Base-by-base conservation (phyloP, 805 yeast species). In the Starmerella bombi region DNA sequence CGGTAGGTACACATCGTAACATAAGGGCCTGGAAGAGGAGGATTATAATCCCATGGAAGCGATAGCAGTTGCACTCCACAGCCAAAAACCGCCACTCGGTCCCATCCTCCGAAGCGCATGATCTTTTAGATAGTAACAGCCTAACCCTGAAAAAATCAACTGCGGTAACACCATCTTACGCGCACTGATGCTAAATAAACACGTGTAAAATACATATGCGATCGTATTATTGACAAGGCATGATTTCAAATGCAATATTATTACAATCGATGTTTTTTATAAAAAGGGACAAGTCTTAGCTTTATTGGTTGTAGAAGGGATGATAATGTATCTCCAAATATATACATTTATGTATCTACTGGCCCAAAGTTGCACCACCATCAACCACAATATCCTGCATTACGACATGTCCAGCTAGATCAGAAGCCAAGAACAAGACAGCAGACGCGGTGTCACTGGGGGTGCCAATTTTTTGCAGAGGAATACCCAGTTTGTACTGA, bases 321-420 rank as follows among this genome's bases (percentile, higher is more conserved):
- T 25, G 8, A 25, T 8, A 25, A 25, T 25, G 10, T 12, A 25
- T 12, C 27, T 8, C 8, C 12, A 25, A 25, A 12, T 12, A 25
- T 25, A 25, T 29, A 10, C 17, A 29, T 29, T 15, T 8, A n/a
- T 15, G 7, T 5, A 32, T 16, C 14, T 32, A 32, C 16, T 19
- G 43, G 4, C 45, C 48, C 5, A 45, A 32, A 5, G 48, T 45
- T 3, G 48, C 48, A 3, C 48, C 48, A n/a, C 48, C 48, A 21
- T 45, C 48, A 23, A 42, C 42, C 4, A 45, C 48, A 14, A 45
- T 45, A 32, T 45, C 48, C 25, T 45, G 45, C 12, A 45, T 28
- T 8, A 36, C 30, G 2, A 42, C 25, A 16, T 45, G 48, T 25
- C 48, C 42, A 4, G 48, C 45, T 3, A 43, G 43, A 36, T 45